These are phyloP conservation scores for Trichosporon faecale DNA, from an alignment of 1,284 basidiomycete genomes.

Conservation along the genomic window DNA sequence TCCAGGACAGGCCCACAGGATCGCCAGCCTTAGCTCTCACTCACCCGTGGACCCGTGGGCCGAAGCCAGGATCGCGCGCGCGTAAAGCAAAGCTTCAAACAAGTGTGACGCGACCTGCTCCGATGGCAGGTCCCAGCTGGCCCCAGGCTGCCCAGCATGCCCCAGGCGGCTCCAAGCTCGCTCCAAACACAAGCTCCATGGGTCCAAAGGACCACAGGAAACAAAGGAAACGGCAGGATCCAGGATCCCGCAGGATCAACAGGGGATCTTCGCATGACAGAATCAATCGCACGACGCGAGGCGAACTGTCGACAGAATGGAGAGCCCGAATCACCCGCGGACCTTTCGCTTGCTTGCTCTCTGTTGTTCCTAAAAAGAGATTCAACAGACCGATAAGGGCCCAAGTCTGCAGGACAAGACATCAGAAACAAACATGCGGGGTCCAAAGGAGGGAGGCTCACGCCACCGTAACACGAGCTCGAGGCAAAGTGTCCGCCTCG, in stretches of 20 bases:
- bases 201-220: neutral
- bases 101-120: neutral
- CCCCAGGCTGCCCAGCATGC: neutral
- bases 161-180: neutral
- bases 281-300: neutral
- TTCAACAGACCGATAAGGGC: neutral
- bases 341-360: neutral
- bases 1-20: neutral
- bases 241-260: neutral
- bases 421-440: no score
- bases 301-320: neutral
- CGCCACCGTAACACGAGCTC: neutral
- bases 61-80: neutral
- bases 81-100: neutral
- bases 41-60: slow-evolving; percentile 4
- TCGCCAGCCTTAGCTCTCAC: neutral
- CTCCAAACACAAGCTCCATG: neutral
- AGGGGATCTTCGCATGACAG: neutral
- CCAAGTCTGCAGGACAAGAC: neutral
- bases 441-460: neutral
- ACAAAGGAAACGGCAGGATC: no score
- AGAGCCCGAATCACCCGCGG: neutral
- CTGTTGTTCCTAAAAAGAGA: neutral
- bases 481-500: neutral
- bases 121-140: neutral